Conservation (phyloP, 306 rosid species). For the Citrullus amarus region DNA sequence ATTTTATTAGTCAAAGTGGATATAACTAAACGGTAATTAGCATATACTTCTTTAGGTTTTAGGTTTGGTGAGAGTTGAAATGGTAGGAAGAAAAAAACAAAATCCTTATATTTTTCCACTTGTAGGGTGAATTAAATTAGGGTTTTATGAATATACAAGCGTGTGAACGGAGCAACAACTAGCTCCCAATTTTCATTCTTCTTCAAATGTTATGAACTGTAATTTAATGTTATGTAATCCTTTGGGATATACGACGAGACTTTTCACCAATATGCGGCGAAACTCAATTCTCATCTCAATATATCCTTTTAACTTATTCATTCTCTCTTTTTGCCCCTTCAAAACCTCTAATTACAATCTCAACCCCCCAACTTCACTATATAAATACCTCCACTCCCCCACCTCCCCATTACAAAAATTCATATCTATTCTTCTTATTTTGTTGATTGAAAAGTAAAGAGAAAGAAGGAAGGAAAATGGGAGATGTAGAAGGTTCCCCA, state of each 20-base stretch:
- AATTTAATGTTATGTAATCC: constrained; percentile 12
- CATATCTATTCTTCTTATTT: neutral
- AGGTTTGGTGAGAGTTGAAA: no score
- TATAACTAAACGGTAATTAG: no score
- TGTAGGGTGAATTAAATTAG: neutral
- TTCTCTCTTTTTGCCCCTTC: constrained; percentile 9
- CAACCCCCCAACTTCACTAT: constrained; percentile 30
- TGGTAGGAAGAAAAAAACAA: no score
- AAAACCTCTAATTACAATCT: constrained; percentile 9
- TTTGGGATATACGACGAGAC: constrained; percentile 46
- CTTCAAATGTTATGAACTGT: neutral
- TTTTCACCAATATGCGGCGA: constrained; percentile 43
- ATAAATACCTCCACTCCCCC: constrained; percentile 23
- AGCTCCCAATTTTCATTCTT: neutral
- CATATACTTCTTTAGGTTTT: no score
- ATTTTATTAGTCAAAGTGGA: no score
- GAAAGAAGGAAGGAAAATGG: constrained; percentile 14
- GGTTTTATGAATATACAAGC: neutral
- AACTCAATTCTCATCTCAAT: constrained; percentile 10
- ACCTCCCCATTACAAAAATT: neutral
- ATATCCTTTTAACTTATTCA: neutral
- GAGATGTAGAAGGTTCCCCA: constrained; percentile 43
- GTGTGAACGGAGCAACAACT: no score
- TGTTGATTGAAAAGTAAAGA: neutral
- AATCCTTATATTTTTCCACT: no score